Evolutionary conservation across 495 filamentous ascomycete genomes (phyloP).

Genomic region (Penicillium nucicola): DNA sequence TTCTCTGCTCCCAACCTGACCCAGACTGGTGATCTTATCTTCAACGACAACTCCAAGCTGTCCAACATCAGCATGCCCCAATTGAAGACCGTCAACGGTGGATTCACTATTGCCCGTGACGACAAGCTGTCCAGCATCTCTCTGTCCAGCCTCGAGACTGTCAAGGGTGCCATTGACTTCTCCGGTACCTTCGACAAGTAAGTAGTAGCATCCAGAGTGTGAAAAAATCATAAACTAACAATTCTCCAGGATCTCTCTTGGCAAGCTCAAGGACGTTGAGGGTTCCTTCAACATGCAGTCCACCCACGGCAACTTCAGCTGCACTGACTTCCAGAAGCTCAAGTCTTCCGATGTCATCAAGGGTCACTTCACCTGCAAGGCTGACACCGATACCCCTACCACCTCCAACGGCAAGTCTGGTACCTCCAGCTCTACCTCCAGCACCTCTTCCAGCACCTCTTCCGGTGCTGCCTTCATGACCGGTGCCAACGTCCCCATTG

Average conservation of each 20-base stretch:
- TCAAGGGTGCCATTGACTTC: conserved; percentile 86
- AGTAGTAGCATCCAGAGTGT: too few relatives aligned
- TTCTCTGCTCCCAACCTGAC: conserved; percentile 81
- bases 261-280: conserved; percentile 66
- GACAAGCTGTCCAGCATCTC: conserved; percentile 61
- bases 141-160: conserved; percentile 62
- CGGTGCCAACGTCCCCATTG: conserved; percentile 38
- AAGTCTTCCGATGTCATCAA: conserved; percentile 50
- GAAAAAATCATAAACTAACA: conserved; percentile 16
- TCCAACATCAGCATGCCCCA: conserved; percentile 71
- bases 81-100: conserved; percentile 69
- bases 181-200: conserved; percentile 80
- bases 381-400: conserved; percentile 36
- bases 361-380: conserved; percentile 60
- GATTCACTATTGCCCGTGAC: conserved; percentile 85
- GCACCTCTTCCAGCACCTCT: conserved; percentile 30
- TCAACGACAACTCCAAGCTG: conserved; percentile 74
- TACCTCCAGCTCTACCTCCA: conserved; percentile 34
- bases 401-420: conserved; percentile 39
- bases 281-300: conserved; percentile 86
- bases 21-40: conserved; percentile 67
- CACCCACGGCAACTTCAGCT: conserved; percentile 59
- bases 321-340: conserved; percentile 44
- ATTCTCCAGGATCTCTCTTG: conserved; percentile 60
- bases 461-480: conserved; percentile 40